phyloP scores from a whole-genome alignment of 257 asterid genomes.

The Rehmannia glutinosa region DNA sequence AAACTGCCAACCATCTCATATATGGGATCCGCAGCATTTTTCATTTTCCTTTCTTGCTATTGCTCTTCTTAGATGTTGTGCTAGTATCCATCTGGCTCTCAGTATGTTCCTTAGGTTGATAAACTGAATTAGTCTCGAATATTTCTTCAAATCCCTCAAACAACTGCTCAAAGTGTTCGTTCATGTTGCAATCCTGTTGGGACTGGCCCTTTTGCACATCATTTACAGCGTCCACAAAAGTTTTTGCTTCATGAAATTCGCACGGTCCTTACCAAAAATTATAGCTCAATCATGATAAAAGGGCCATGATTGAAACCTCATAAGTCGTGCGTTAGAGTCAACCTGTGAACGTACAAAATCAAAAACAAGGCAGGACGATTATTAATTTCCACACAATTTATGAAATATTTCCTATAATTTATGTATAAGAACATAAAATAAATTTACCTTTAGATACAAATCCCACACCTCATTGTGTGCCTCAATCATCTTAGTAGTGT shows the following conservation, averaged over 20 bases:
- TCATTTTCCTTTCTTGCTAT: too few species aligned
- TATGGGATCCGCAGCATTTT: too few species aligned
- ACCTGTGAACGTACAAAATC: not conserved
- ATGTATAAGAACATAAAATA: too few species aligned
- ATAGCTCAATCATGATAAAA: not conserved
- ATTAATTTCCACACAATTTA: too few species aligned
- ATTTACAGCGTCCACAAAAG: not conserved
- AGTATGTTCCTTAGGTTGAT: not conserved
- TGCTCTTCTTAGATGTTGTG: too few species aligned
- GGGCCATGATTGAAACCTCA: not conserved
- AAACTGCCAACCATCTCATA: not conserved
- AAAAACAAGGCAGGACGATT: too few species aligned
- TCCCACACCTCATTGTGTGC: not conserved
- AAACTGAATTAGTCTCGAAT: not conserved
- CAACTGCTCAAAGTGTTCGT: too few species aligned
- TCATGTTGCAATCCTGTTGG: too few species aligned
- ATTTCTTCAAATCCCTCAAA: not conserved
- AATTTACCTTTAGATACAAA: not conserved
- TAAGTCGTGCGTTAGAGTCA: not conserved
- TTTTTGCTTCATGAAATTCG: not conserved
- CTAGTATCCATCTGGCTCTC: too few species aligned
- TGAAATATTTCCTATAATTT: not conserved
- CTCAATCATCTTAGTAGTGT: not conserved
- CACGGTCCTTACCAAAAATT: not conserved
- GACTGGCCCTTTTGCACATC: not conserved